Conservation (phyloP, 805 yeast genomes). For the Scheffersomyces lignosus region DNA sequence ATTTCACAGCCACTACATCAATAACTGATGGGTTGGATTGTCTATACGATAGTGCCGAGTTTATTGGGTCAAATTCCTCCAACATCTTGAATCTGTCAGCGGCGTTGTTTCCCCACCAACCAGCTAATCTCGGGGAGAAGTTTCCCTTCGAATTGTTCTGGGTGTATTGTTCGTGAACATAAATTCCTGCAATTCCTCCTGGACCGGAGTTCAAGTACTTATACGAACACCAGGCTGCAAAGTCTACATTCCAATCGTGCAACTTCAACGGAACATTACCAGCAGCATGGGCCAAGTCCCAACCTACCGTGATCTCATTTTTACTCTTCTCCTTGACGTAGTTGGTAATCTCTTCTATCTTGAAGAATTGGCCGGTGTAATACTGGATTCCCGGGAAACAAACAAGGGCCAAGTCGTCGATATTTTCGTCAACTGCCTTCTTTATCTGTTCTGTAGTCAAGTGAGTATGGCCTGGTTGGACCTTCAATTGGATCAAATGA, state of each 20-base stretch:
- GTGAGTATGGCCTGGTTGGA: slow-evolving; percentile 56
- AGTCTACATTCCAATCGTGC: slow-evolving; percentile 90
- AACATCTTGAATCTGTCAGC: slow-evolving; percentile 74
- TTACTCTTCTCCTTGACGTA: slow-evolving; percentile 45
- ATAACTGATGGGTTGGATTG: slow-evolving; percentile 90
- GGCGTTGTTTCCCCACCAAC: slow-evolving; percentile 95
- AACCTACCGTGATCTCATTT: slow-evolving; percentile 64
- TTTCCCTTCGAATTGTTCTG: slow-evolving; percentile 24
- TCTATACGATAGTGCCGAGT: slow-evolving; percentile 84
- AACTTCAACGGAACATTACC: slow-evolving; percentile 78
- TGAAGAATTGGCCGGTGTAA: slow-evolving; percentile 87
- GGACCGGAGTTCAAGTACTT: slow-evolving; percentile 92
- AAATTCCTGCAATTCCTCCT: slow-evolving; percentile 88
- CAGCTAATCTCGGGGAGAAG: slow-evolving; percentile 73
- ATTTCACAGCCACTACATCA: slow-evolving; percentile 72
- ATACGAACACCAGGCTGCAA: slow-evolving; percentile 94
- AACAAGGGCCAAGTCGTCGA: slow-evolving; percentile 66
- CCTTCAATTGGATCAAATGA: slow-evolving; percentile 63
- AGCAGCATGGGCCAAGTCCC: slow-evolving; percentile 95
- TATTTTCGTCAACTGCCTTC: slow-evolving; percentile 51
- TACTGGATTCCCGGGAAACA: slow-evolving; percentile 88
- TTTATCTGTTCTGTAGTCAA: slow-evolving; percentile 66
- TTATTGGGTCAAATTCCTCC: slow-evolving; percentile 73
- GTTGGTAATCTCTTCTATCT: slow-evolving; percentile 67
- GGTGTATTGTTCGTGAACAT: slow-evolving; percentile 59